These are phyloP conservation scores for Talaromyces pinophilus DNA, from an alignment of 2,329 filamentous ascomycete species.

Conservation along the genomic window DNA sequence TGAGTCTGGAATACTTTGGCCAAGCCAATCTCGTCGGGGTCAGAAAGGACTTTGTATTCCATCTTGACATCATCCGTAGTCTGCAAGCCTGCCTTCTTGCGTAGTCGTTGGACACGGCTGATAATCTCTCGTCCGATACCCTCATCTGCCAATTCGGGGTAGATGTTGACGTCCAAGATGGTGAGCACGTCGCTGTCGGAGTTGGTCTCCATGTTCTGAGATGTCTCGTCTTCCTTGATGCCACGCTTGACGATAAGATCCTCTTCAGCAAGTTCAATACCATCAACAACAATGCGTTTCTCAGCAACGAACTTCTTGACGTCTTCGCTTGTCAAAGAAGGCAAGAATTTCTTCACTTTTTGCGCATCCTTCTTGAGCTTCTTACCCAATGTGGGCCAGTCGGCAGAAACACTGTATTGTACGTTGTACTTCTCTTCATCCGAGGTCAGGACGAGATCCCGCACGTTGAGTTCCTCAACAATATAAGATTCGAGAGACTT, in stretches of 20 bases:
- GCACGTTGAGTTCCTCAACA: conserved; percentile 85
- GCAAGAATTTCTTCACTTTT: conserved; percentile 88
- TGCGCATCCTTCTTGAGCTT: conserved; percentile 95
- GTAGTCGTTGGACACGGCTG: conserved; percentile 84
- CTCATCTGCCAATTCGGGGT: conserved; percentile 84
- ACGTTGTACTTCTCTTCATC: conserved; percentile 92
- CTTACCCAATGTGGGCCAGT: conserved; percentile 93
- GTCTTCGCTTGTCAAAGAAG: conserved; percentile 72
- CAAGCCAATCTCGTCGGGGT: conserved; percentile 75
- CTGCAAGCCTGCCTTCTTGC: conserved; percentile 89
- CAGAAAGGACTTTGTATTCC: conserved; percentile 80
- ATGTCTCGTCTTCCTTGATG: conserved; percentile 70
- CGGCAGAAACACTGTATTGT: conserved; percentile 83
- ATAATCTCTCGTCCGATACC: conserved; percentile 90
- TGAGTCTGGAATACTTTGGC: conserved; percentile 70
- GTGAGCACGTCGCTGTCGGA: conserved; percentile 87
- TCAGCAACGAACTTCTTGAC: conserved; percentile 75
- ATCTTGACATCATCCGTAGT: conserved; percentile 94
- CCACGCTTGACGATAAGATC: conserved; percentile 82
- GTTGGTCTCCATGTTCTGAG: conserved; percentile 78
- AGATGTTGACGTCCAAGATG: conserved; percentile 79
- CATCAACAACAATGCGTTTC: conserved; percentile 78
- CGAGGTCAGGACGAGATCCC: conserved; percentile 77
- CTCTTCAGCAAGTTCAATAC: conserved; percentile 76
- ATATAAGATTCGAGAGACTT: conserved; percentile 85